Base-by-base conservation (phyloP, 1,284 basidiomycete species). In the Somion occarium region DNA sequence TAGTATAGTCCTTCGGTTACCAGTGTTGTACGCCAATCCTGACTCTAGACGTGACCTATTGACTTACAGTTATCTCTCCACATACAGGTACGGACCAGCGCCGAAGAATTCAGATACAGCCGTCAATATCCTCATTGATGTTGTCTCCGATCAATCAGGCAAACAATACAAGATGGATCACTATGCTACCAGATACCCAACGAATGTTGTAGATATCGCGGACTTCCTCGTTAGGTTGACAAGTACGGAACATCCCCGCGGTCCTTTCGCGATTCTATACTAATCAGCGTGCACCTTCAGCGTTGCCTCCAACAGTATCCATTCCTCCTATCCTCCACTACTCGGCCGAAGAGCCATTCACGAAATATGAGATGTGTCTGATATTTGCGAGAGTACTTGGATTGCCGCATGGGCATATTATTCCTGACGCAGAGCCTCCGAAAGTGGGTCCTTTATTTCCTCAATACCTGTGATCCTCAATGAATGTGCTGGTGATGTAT, bases 161-260 rank as follows among this genome's bases (percentile, higher is more conserved):
- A 89, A 89, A 67, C 71, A 70, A 46, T 90, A 90, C 70, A 88
- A 80, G 62, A 93, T 93, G 91, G 91, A 93, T 62, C 87, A 93
- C 66, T 92, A 82, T 63, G 89, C 88, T 12, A 88, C 83, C 18
- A 76, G 91, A 19, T 91, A 84, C 67, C 90, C 91, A 1, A 92
- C 90, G 24, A 88, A 88, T 59, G 80, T 88, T 11, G 61, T 85
- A 27, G 88, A 91, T 61, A 84, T 93, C 51, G 86, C 84, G 1
- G 73, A 76, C 26, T 91, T 91, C 67, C 74, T 92, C 41, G 82
- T 82, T 27, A 77, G 82, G 27, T 71, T 91, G 15, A 72, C 79
- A 27, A 37, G 75, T 67, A 23, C 38, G 42, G 45, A 47, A 5
- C 38, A 22, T 45, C n/a, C 42, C 18, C 12, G 30, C 38, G 44